A percentile compares a stretch with the other conserved stretches of the same genome.
Evolutionary conservation across 164 flowering plant species (phyloP).

Genomic region (Echeveria elegans): DNA sequence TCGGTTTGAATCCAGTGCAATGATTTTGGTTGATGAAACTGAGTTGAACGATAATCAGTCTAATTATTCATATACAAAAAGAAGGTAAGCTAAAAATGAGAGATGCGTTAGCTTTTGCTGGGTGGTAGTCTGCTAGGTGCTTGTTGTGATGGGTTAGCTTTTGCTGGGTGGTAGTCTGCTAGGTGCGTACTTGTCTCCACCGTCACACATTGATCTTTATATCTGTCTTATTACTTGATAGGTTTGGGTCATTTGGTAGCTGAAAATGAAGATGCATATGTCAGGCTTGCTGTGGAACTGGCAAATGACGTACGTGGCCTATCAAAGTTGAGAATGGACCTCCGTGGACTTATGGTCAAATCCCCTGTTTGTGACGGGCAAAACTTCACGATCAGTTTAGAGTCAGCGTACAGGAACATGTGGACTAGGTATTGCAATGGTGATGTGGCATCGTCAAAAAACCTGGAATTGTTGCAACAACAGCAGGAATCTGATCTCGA

Average conservation of each 20-base stretch:
- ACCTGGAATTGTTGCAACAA: constrained; percentile 37
- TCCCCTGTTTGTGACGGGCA: constrained; percentile 89
- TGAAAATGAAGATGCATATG: constrained; percentile 81
- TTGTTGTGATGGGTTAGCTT: too few relatives aligned
- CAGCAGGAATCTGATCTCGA: constrained; percentile 19
- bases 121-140: not conserved
- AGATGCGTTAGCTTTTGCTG: not conserved
- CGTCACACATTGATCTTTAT: too few relatives aligned
- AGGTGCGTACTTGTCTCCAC: not conserved
- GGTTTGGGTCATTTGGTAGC: constrained; percentile 73
- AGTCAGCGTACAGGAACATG: constrained; percentile 56
- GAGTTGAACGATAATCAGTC: too few relatives aligned
- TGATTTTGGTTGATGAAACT: too few relatives aligned
- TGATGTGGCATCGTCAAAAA: constrained; percentile 61
- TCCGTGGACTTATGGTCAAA: constrained; percentile 73
- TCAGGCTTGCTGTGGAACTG: constrained; percentile 55
- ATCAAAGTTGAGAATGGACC: constrained; percentile 59
- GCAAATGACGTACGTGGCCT: constrained; percentile 72
- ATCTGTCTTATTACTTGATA: constrained; percentile 15
- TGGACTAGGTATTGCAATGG: constrained; percentile 82
- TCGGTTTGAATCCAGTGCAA: too few relatives aligned
- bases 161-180: not conserved
- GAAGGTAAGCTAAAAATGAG: too few relatives aligned
- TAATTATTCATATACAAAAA: too few relatives aligned
- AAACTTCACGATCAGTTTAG: constrained; percentile 48